Conservation (phyloP, 768 basidiomycete species). For the Mycena vitilis region DNA sequence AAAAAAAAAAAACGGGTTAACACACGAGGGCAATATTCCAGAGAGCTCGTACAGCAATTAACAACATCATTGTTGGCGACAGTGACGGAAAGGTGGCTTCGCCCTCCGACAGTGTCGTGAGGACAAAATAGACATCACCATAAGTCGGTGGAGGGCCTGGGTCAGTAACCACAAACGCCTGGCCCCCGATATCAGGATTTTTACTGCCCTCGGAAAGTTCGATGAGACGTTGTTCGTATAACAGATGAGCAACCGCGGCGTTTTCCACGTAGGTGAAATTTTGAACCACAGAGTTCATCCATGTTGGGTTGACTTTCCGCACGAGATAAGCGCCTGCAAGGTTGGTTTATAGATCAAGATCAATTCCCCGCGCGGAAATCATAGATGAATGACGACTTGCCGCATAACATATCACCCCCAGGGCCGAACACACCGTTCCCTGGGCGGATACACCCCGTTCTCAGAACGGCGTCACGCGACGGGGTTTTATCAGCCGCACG, state of each 20-base stretch:
- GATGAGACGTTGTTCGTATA: constrained; percentile 78
- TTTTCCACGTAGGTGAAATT: constrained; percentile 84
- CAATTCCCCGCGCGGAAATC: background rate
- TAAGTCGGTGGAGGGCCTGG: constrained; percentile 71
- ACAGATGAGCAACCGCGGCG: constrained; percentile 75
- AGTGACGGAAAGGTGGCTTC: constrained; percentile 65
- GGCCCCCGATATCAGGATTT: constrained; percentile 78
- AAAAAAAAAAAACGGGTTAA: background rate
- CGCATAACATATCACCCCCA: constrained; percentile 77
- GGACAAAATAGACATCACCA: constrained; percentile 68
- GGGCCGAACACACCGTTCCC: constrained; percentile 84
- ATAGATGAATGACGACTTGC: background rate
- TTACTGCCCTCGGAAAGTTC: constrained; percentile 52
- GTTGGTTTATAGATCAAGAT: background rate
- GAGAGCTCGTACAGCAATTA: constrained; percentile 52
- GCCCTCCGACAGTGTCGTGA: constrained; percentile 68
- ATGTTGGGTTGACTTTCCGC: constrained; percentile 69
- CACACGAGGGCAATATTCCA: background rate
- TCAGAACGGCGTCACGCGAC: constrained; percentile 50
- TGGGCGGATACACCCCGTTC: constrained; percentile 82
- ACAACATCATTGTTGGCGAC: constrained; percentile 73
- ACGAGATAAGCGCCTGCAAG: constrained; percentile 62
- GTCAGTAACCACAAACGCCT: constrained; percentile 75
- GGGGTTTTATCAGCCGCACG: constrained; percentile 40
- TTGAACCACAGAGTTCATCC: constrained; percentile 68